A percentile compares a stretch with the other conserved stretches of the same genome.
phyloP scores from a whole-genome alignment of 768 basidiomycete species.

The Lentinula sp. region DNA sequence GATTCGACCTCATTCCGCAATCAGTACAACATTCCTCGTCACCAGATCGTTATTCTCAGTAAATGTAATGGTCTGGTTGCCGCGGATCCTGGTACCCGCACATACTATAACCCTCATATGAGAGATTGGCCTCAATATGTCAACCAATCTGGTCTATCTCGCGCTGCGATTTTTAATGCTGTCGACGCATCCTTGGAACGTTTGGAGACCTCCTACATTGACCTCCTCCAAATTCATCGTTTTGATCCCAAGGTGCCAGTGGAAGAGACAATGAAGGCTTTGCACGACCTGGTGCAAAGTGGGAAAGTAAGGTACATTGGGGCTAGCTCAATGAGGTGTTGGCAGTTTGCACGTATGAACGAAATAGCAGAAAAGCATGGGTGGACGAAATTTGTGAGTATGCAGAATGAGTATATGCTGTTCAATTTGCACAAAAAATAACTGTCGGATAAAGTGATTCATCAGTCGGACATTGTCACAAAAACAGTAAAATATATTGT shows the following conservation, averaged over 20 bases:
- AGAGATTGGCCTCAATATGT: conserved; percentile 11
- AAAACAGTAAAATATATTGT: no score
- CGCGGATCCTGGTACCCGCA: background rate
- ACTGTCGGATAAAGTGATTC: no score
- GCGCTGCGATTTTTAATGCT: conserved; percentile 17
- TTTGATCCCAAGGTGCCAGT: conserved; percentile 22
- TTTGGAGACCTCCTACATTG: conserved; percentile 16
- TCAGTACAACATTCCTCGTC: conserved; percentile 23
- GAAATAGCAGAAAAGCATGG: conserved; percentile 29
- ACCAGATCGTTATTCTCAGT: conserved; percentile 10
- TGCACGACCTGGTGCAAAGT: conserved; percentile 31
- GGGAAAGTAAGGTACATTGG: conserved; percentile 32
- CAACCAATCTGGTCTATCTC: conserved; percentile 18
- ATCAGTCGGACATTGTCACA: no score
- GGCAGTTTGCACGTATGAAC: conserved; percentile 34
- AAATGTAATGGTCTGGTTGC: conserved; percentile 14
- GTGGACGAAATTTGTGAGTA: conserved; percentile 43
- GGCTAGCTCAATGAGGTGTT: conserved; percentile 26
- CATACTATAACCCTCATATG: background rate
- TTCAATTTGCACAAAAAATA: no score
- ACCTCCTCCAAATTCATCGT: conserved; percentile 31
- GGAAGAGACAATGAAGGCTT: conserved; percentile 34
- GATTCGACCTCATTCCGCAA: background rate
- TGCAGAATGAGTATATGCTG: no score
- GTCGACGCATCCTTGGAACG: conserved; percentile 11